phyloP scores from a whole-genome alignment of 192 early-diverging fungal genomes.

The Coemansia sp. region DNA sequence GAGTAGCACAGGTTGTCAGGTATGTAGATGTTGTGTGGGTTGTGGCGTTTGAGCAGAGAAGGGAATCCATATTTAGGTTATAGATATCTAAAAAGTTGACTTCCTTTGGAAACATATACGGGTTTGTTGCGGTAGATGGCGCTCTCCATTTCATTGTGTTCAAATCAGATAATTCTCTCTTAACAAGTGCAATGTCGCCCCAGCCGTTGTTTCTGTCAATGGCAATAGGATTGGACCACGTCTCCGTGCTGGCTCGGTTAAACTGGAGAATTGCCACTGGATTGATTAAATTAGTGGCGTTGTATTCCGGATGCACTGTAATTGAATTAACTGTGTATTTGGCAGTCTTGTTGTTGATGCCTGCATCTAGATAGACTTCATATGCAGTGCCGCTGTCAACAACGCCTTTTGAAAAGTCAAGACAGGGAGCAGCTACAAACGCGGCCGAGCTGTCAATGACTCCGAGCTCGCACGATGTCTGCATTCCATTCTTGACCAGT shows the following conservation, averaged over 20 bases:
- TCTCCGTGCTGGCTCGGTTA: not conserved
- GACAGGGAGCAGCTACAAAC: constrained; percentile 3
- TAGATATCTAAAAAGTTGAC: not conserved
- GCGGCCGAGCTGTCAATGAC: constrained; percentile 7
- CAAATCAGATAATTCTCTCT: not conserved
- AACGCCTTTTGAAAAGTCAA: constrained; percentile 3
- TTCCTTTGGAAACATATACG: too few relatives aligned
- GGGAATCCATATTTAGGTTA: not conserved
- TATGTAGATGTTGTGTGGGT: not conserved
- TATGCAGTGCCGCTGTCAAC: not conserved
- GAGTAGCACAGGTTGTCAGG: not conserved
- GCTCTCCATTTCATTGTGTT: not conserved
- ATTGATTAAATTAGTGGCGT: constrained; percentile 1
- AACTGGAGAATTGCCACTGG: constrained; percentile 10
- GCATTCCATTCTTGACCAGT: constrained; percentile 10
- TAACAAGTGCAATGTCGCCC: not conserved
- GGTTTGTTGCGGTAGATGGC: not conserved
- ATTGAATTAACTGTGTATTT: constrained; percentile 8
- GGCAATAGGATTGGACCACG: constrained; percentile 4
- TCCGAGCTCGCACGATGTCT: constrained; percentile 15
- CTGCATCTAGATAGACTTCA: constrained; percentile 14
- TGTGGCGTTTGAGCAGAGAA: not conserved
- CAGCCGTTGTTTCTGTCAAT: not conserved
- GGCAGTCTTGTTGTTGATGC: constrained; percentile 8
- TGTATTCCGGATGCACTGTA: constrained; percentile 8